Evolutionary conservation across 2,329 filamentous ascomycete species (phyloP).

Genomic region (Tolypocladium paradoxum): DNA sequence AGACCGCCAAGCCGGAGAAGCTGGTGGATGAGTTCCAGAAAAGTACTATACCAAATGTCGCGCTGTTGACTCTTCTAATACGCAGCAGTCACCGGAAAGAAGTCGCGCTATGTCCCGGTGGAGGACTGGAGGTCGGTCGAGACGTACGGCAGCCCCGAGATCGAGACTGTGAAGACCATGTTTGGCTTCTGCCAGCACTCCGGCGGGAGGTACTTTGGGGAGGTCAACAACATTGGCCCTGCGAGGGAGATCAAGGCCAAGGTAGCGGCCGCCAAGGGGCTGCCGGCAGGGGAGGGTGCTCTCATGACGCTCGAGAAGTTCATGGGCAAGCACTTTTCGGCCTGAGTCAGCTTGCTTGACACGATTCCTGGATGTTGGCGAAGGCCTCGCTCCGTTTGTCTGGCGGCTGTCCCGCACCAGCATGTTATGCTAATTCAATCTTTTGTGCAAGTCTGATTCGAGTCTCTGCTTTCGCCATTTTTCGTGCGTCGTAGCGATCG

Average conservation of each 20-base stretch:
- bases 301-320: slow-evolving; percentile 15
- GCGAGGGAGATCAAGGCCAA: slow-evolving; percentile 17
- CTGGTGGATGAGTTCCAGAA: slow-evolving; percentile 21
- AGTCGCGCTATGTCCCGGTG: slow-evolving; percentile 18
- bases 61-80: slow-evolving; percentile 4
- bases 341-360: slow-evolving; percentile 1
- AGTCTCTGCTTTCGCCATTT: no score
- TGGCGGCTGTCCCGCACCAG: no score
- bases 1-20: slow-evolving; percentile 17
- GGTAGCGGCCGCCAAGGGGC: slow-evolving; percentile 15
- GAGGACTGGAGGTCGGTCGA: slow-evolving; percentile 21
- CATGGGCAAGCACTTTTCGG: slow-evolving; percentile 11
- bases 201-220: slow-evolving; percentile 20
- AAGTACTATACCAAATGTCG: not conserved
- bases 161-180: slow-evolving; percentile 25
- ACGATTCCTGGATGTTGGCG: no score
- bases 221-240: slow-evolving; percentile 13
- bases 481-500: no score
- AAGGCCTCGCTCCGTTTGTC: no score
- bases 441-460: no score
- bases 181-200: slow-evolving; percentile 24
- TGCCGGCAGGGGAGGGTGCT: slow-evolving; percentile 8
- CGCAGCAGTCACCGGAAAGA: slow-evolving; percentile 18
- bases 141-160: slow-evolving; percentile 17
- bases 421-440: no score